These are phyloP conservation scores for Botrytis porri DNA, from an alignment of 2,329 filamentous ascomycete species.

Conservation along the genomic window DNA sequence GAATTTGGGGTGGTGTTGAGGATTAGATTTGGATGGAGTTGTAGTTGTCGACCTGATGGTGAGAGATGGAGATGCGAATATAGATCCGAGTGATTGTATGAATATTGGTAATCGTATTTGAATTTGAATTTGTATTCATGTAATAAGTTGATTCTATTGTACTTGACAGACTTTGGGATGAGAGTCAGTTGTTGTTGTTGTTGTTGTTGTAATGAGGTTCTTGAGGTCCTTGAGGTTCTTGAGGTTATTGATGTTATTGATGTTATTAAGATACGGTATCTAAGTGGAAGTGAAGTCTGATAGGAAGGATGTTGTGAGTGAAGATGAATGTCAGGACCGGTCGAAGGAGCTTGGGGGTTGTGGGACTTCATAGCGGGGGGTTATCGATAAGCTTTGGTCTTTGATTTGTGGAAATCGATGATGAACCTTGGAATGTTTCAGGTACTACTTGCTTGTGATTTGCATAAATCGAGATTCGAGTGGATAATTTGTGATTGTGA, in stretches of 20 bases:
- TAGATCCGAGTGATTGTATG: neutral
- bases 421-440: neutral
- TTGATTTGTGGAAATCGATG: neutral
- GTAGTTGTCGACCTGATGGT: neutral
- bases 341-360: neutral
- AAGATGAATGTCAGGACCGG: neutral
- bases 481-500: neutral
- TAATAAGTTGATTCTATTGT: neutral
- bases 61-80: neutral
- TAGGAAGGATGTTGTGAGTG: neutral
- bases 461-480: neutral
- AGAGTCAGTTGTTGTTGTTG: neutral
- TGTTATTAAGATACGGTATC: neutral
- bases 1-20: neutral
- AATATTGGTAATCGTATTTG: neutral
- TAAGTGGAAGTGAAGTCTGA: neutral
- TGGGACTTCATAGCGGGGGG: slow-evolving; percentile 16
- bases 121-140: neutral
- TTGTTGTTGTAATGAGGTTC: no score
- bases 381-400: neutral
- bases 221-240: no score
- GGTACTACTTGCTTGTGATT: neutral
- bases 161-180: neutral
- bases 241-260: neutral
- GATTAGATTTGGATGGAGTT: neutral